Base-by-base conservation (phyloP, 2,329 filamentous ascomycete species). In the Fusarium caatingaense region DNA sequence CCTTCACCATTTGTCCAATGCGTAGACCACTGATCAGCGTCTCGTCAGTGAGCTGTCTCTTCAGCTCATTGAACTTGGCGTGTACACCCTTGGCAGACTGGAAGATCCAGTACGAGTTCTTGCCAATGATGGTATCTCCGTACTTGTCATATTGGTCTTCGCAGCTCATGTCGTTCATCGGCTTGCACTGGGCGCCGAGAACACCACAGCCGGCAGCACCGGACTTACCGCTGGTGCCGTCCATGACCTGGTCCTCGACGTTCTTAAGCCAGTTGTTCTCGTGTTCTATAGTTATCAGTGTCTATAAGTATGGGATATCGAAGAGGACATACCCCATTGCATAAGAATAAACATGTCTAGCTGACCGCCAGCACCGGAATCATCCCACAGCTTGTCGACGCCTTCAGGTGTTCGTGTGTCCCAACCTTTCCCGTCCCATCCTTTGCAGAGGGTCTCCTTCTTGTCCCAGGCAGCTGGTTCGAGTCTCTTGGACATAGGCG, bases 221-320 rank as follows among this genome's bases (percentile, higher is more conserved):
- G 2, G 48, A 49, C 13, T 68, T 68, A 3, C 64, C 65, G 6
- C 46, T 42, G 1, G 64, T 64, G 2, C 64, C 64, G 6, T 25
- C 16, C 16, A 13, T 40, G 15, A 68, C 58, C 8, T 44, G 32
- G 5, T 40, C 27, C 20, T 68, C 65, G 8, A 68, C 40, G 6
- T 68, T 68, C 16, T 59, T 68, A 9, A 68, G 41, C 65, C 65
- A 68, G 3, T 51, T 50, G 5, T 68, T 49, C 30, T 68, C 42
- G 15, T 64, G 64, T 16, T 68, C 64, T 67, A 18, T 13, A 25
- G 3, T 9, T 6, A 20, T 67, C 7, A 63, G 63, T 11, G 6
- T 23, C 9, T 41, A 8, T 0, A 11, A 9, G 6, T 11, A 13
- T n/a, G 16, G 7, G 18, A 15, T 11, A 11, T 21, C 23, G 10